Percentiles rank a stretch among this genome's conserved stretches.
phyloP scores from a whole-genome alignment of 495 filamentous ascomycete genomes.

The Geopyxis carbonaria region DNA sequence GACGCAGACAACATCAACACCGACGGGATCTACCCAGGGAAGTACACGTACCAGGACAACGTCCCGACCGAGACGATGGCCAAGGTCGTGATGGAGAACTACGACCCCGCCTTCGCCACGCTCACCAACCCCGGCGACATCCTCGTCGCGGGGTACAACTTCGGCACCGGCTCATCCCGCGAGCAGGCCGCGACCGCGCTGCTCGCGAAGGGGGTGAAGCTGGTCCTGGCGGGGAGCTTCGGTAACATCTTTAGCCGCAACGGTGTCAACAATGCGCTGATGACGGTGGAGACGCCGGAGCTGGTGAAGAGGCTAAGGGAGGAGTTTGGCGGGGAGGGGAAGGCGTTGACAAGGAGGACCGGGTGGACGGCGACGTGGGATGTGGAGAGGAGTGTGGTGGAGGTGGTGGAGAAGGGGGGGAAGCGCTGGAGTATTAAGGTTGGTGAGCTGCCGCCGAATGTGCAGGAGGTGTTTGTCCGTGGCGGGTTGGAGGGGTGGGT shows the following conservation, averaged over 20 bases:
- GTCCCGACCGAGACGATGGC: slow-evolving; percentile 65
- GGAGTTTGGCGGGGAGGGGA: slow-evolving; percentile 37
- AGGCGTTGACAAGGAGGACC: slow-evolving; percentile 57
- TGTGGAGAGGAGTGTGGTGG: slow-evolving; percentile 50
- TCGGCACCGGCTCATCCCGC: slow-evolving; percentile 64
- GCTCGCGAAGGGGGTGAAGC: slow-evolving; percentile 63
- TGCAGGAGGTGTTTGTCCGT: slow-evolving; percentile 76
- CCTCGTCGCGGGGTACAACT: slow-evolving; percentile 77
- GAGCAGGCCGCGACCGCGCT: slow-evolving; percentile 88
- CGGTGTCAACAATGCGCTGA: slow-evolving; percentile 81
- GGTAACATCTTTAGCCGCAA: slow-evolving; percentile 81
- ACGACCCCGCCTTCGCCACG: slow-evolving; percentile 50
- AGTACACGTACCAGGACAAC: slow-evolving; percentile 80
- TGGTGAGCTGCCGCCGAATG: slow-evolving; percentile 68
- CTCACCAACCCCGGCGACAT: slow-evolving; percentile 53
- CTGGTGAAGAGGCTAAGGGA: slow-evolving; percentile 54
- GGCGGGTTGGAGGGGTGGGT: slow-evolving; percentile 77
- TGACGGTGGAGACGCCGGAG: slow-evolving; percentile 65
- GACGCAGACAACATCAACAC: slow-evolving; percentile 62
- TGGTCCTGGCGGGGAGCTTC: slow-evolving; percentile 74
- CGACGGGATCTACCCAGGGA: slow-evolving; percentile 75
- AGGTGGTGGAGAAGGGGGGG: slow-evolving; percentile 37
- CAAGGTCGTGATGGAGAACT: slow-evolving; percentile 81
- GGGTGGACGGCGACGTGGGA: slow-evolving; percentile 86
- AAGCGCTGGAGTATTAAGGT: slow-evolving; percentile 60